Conservation (phyloP, 2,329 filamentous ascomycete genomes). For the Beauveria sp. region DNA sequence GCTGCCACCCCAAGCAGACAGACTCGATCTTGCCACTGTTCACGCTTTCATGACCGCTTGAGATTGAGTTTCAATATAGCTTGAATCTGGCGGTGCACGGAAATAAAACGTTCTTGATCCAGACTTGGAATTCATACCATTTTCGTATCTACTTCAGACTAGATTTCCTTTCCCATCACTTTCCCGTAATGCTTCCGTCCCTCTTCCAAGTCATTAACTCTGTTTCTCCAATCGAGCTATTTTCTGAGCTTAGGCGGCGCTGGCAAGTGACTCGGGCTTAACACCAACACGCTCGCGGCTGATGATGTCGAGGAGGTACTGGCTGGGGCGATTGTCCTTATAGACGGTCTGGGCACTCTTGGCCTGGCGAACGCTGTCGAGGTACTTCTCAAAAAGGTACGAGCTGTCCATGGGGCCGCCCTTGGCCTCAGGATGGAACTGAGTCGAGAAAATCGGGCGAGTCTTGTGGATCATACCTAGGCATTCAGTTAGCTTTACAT, state of each 20-base stretch:
- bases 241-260: background rate
- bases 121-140: no score
- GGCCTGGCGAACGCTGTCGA: slow-evolving; percentile 82
- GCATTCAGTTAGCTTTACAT: slow-evolving; percentile 1
- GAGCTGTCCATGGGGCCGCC: slow-evolving; percentile 92
- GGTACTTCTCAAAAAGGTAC: slow-evolving; percentile 94
- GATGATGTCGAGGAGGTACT: slow-evolving; percentile 82
- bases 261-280: slow-evolving; percentile 37
- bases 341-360: slow-evolving; percentile 74
- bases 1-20: background rate
- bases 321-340: slow-evolving; percentile 80
- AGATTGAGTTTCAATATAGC: no score
- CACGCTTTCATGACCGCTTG: background rate
- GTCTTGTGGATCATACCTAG: slow-evolving; percentile 84
- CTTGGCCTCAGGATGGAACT: slow-evolving; percentile 98
- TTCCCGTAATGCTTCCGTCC: background rate
- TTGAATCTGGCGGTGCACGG: background rate
- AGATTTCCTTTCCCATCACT: background rate
- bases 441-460: slow-evolving; percentile 93
- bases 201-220: background rate
- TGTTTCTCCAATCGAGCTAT: background rate
- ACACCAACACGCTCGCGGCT: slow-evolving; percentile 94
- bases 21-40: background rate
- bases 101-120: no score
- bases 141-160: background rate